A percentile compares a stretch with the other conserved stretches of the same genome.
These are phyloP conservation scores for Trypethelium eluteriae DNA, from an alignment of 495 filamentous ascomycete species.

Conservation along the genomic window DNA sequence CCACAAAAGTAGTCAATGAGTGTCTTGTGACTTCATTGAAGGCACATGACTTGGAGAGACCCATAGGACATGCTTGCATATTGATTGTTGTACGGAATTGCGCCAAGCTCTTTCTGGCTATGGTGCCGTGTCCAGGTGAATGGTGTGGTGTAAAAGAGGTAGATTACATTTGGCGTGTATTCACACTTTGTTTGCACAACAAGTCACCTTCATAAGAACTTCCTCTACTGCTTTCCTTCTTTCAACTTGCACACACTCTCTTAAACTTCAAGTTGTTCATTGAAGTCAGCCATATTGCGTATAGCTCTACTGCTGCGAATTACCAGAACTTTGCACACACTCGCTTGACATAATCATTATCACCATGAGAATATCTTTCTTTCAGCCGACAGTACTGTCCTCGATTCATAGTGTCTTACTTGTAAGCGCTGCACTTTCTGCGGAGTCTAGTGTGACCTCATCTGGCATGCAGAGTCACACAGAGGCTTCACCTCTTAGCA, in stretches of 20 bases:
- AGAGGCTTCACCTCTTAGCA: background rate
- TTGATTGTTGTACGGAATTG: no score
- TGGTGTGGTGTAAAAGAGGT: background rate
- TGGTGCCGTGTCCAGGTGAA: background rate
- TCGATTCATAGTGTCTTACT: background rate
- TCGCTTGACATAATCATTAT: no score
- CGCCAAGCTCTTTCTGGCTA: slow-evolving; percentile 1
- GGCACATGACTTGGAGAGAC: background rate
- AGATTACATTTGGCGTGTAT: background rate
- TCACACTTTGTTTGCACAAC: background rate
- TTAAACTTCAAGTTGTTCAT: background rate
- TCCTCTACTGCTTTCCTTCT: background rate
- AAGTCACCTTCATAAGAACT: background rate
- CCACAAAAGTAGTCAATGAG: background rate
- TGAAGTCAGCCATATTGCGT: background rate
- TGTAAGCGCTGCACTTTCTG: background rate
- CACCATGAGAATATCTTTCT: no score
- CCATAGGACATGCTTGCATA: background rate
- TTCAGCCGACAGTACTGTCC: no score
- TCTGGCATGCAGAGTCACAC: background rate
- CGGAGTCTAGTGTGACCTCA: background rate
- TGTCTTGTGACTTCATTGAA: background rate
- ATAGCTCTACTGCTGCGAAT: no score
- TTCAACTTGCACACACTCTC: background rate
- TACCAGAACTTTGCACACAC: no score